Evolutionary conservation across 768 basidiomycete species (phyloP).

Genomic region (Butyriboletus loyo): DNA sequence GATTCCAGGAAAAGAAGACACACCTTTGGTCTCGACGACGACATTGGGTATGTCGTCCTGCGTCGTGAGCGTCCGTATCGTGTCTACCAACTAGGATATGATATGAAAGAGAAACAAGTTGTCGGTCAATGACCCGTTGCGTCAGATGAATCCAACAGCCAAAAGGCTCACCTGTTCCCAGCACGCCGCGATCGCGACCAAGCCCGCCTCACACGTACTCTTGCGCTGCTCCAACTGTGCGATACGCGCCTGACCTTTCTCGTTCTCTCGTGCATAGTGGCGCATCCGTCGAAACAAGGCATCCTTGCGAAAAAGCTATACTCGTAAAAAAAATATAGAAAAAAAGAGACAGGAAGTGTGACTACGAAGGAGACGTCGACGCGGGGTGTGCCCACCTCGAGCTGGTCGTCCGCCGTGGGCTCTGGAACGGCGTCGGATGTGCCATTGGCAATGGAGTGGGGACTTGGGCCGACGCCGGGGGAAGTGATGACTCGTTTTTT

Average conservation of each 20-base stretch:
- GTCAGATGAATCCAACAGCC: no score
- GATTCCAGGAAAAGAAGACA: neutral
- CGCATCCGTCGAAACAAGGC: conserved; percentile 84
- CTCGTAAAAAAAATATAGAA: conserved; percentile 2
- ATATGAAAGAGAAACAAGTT: neutral
- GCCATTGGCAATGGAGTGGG: conserved; percentile 41
- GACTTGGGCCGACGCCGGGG: conserved; percentile 46
- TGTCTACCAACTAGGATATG: conserved; percentile 55
- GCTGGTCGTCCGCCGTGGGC: conserved; percentile 50
- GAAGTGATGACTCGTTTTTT: conserved; percentile 56
- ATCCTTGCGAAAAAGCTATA: conserved; percentile 79
- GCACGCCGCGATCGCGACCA: conserved; percentile 73
- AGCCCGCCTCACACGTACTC: conserved; percentile 62
- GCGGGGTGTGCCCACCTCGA: conserved; percentile 53
- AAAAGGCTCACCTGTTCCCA: conserved; percentile 67
- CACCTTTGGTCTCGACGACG: conserved; percentile 44
- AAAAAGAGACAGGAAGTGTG: conserved; percentile 15
- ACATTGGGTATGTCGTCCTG: conserved; percentile 47
- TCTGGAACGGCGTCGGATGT: conserved; percentile 36
- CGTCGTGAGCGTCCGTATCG: conserved; percentile 57
- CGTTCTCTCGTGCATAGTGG: conserved; percentile 74
- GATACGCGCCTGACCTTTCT: conserved; percentile 58
- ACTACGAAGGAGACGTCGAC: conserved; percentile 22
- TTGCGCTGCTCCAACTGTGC: conserved; percentile 65
- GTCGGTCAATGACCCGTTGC: neutral